Percentiles rank a stretch among this genome's conserved stretches.
phyloP scores from a whole-genome alignment of 2,329 filamentous ascomycete genomes.

The Neofusicoccum umdonicola region DNA sequence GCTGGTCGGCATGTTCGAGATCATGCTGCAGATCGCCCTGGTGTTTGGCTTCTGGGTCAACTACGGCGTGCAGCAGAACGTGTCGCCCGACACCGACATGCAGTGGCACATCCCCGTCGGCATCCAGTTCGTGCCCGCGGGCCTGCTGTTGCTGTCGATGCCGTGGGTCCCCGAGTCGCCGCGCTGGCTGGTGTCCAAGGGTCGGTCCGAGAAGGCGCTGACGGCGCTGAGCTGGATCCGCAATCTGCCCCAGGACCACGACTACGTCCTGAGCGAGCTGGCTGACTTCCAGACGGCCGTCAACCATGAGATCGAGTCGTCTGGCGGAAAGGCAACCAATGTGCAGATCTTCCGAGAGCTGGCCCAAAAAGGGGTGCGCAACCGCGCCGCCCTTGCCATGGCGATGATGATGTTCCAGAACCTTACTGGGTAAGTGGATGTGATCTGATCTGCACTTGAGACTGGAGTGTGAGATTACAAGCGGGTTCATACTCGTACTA shows the following conservation, averaged over 20 bases:
- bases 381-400: constrained; percentile 63
- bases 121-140: constrained; percentile 63
- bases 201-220: constrained; percentile 65
- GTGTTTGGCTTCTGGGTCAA: constrained; percentile 57
- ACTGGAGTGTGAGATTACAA: too few species aligned
- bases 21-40: constrained; percentile 38
- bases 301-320: constrained; percentile 56
- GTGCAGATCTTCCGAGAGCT: constrained; percentile 42
- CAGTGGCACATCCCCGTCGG: constrained; percentile 54
- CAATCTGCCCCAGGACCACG: constrained; percentile 42
- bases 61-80: constrained; percentile 54
- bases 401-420: constrained; percentile 67
- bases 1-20: constrained; percentile 53
- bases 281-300: constrained; percentile 39
- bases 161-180: constrained; percentile 64
- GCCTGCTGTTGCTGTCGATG: constrained; percentile 61
- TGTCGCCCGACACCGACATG: constrained; percentile 27
- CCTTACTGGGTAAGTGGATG: constrained; percentile 55
- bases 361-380: constrained; percentile 47
- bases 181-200: constrained; percentile 65
- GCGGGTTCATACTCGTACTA: too few species aligned
- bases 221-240: constrained; percentile 57
- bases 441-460: too few species aligned
- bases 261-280: constrained; percentile 36
- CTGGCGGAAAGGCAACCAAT: constrained; percentile 42